Conservation (phyloP, 2,329 filamentous ascomycete species). For the Pseudovirgaria hyperparasitica region DNA sequence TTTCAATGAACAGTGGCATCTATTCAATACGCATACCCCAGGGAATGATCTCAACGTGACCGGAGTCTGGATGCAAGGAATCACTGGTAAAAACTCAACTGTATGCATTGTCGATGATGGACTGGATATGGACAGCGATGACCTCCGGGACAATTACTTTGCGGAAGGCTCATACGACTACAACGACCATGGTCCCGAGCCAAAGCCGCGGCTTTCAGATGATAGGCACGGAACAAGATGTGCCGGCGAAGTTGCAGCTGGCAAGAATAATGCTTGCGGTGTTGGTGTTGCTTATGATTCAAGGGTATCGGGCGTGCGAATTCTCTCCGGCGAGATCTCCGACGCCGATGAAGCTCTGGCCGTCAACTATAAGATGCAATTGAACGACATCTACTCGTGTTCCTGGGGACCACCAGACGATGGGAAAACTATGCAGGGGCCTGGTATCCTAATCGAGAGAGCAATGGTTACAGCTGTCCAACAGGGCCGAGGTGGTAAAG, state of each 20-base stretch:
- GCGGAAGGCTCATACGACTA: conserved; percentile 89
- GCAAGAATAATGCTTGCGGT: conserved; percentile 84
- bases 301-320: conserved; percentile 81
- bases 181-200: conserved; percentile 71
- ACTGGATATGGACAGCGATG: conserved; percentile 87
- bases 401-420: conserved; percentile 97
- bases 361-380: conserved; percentile 81
- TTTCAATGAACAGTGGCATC: conserved; percentile 90
- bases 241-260: conserved; percentile 85
- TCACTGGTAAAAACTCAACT: conserved; percentile 79
- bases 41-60: conserved; percentile 97
- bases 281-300: conserved; percentile 93
- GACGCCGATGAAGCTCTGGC: conserved; percentile 87
- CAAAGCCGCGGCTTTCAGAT: conserved; percentile 68
- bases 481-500: conserved; percentile 68
- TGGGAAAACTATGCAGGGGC: conserved; percentile 85
- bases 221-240: conserved; percentile 89
- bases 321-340: conserved; percentile 78
- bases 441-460: conserved; percentile 72
- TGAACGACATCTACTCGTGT: conserved; percentile 96
- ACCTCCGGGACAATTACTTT: conserved; percentile 89
- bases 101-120: conserved; percentile 95
- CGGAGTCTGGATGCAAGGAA: conserved; percentile 76
- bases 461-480: conserved; percentile 91
- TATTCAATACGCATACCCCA: conserved; percentile 67